Evolutionary conservation across 805 yeast genomes (phyloP).

Genomic region (Yarrowia deformans): DNA sequence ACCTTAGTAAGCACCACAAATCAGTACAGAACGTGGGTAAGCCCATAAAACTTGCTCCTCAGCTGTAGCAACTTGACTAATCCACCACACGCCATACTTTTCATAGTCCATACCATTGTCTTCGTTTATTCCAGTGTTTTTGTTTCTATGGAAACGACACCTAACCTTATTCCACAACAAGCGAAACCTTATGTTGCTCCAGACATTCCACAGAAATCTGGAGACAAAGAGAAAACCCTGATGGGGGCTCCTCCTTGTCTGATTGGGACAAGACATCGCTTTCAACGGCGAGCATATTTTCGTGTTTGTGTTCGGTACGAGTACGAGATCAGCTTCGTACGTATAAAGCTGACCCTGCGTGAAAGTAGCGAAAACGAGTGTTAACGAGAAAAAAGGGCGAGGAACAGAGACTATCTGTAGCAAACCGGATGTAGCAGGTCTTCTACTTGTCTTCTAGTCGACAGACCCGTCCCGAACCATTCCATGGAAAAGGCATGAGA

Average conservation of each 20-base stretch:
- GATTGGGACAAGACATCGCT: background rate
- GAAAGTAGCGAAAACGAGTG: background rate
- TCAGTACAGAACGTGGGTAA: too few species aligned
- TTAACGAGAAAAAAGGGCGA: too few species aligned
- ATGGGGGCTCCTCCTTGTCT: background rate
- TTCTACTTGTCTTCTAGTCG: too few species aligned
- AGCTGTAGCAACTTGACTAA: background rate
- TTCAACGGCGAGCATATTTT: constrained; percentile 1
- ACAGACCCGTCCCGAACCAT: too few species aligned
- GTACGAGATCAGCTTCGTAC: background rate
- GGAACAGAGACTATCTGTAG: too few species aligned
- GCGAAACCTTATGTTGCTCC: constrained; percentile 1
- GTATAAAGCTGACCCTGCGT: constrained; percentile 11
- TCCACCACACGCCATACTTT: background rate
- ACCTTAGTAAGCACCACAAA: too few species aligned
- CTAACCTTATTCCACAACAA: background rate
- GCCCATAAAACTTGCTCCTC: background rate
- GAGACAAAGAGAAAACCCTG: background rate
- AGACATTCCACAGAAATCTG: constrained; percentile 13
- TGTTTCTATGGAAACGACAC: constrained; percentile 4
- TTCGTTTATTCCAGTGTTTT: background rate
- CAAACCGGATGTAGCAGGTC: too few species aligned
- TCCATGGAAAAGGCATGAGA: too few species aligned
- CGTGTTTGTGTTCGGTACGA: background rate
- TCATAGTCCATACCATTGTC: constrained; percentile 1